Conservation (phyloP, 2,329 filamentous ascomycete genomes). For the Penicillium paneum region DNA sequence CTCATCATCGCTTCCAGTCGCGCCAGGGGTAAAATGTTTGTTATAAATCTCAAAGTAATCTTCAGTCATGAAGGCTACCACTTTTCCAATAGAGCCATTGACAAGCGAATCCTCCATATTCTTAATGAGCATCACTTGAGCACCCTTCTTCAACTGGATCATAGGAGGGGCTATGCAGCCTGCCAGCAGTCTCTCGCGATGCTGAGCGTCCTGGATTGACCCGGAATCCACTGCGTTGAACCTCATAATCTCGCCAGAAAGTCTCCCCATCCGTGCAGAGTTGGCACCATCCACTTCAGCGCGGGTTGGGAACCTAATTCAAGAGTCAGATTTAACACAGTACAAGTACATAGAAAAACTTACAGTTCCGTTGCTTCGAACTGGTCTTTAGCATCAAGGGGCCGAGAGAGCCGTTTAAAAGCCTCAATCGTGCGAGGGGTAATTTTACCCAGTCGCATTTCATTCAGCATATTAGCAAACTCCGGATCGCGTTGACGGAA, state of each 20-base stretch:
- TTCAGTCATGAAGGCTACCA: constrained; percentile 75
- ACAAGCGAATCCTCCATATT: constrained; percentile 93
- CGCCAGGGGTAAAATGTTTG: constrained; percentile 52
- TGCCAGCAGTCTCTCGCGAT: constrained; percentile 72
- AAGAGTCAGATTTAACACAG: constrained; percentile 20
- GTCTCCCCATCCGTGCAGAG: constrained; percentile 64
- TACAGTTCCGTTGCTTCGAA: constrained; percentile 81
- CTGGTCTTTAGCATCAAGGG: constrained; percentile 68
- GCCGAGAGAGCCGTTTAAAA: constrained; percentile 71
- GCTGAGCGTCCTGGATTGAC: constrained; percentile 58
- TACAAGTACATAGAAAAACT: constrained; percentile 19
- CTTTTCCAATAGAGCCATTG: constrained; percentile 88
- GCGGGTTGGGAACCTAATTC: constrained; percentile 73
- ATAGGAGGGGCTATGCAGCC: constrained; percentile 90
- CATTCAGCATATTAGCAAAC: constrained; percentile 94
- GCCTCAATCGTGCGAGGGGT: constrained; percentile 69
- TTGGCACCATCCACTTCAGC: constrained; percentile 88
- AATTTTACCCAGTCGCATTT: constrained; percentile 88
- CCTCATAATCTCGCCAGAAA: constrained; percentile 64
- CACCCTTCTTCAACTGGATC: constrained; percentile 81
- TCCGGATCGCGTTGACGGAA: constrained; percentile 91
- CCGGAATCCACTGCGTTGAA: constrained; percentile 77
- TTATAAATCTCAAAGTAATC: constrained; percentile 61
- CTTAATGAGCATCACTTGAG: constrained; percentile 99
- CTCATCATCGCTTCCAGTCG: constrained; percentile 46